Conservation (phyloP, 2,329 filamentous ascomycete species). For the Aureobasidium sp. region DNA sequence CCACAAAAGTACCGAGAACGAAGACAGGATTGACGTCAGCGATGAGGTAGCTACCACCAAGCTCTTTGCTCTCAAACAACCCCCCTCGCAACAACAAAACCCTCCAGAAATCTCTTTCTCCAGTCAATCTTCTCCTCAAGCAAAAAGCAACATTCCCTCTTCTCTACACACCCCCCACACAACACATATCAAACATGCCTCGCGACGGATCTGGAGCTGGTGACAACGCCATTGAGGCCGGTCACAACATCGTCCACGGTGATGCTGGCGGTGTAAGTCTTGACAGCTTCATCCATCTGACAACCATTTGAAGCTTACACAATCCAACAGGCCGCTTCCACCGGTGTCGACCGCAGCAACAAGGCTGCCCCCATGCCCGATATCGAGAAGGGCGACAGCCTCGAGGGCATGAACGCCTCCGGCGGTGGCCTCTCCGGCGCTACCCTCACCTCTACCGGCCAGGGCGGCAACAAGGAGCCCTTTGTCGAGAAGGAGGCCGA, state of each 20-base stretch:
- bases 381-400: conserved; percentile 29
- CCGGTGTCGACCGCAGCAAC: conserved; percentile 28
- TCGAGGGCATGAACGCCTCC: conserved; percentile 28
- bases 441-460: conserved; percentile 59
- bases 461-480: conserved; percentile 76
- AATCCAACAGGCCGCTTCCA: conserved; percentile 13
- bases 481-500: conserved; percentile 74
- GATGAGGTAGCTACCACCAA: conserved; percentile 4
- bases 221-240: conserved; percentile 32
- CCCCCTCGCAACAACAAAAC: conserved; percentile 5
- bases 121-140: neutral
- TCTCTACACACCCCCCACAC: conserved; percentile 8
- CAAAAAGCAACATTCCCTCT: neutral
- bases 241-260: conserved; percentile 30
- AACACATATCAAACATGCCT: conserved; percentile 26
- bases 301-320: neutral
- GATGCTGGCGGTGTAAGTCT: conserved; percentile 26
- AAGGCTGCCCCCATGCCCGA: conserved; percentile 32
- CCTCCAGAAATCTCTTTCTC: neutral
- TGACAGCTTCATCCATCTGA: neutral
- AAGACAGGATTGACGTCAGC: neutral
- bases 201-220: conserved; percentile 32
- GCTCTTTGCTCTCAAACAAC: neutral
- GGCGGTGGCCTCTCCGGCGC: conserved; percentile 42
- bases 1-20: conserved; percentile 2